Conservation (phyloP, 2,329 filamentous ascomycete species). For the Scopulariopsis brevicaulis region DNA sequence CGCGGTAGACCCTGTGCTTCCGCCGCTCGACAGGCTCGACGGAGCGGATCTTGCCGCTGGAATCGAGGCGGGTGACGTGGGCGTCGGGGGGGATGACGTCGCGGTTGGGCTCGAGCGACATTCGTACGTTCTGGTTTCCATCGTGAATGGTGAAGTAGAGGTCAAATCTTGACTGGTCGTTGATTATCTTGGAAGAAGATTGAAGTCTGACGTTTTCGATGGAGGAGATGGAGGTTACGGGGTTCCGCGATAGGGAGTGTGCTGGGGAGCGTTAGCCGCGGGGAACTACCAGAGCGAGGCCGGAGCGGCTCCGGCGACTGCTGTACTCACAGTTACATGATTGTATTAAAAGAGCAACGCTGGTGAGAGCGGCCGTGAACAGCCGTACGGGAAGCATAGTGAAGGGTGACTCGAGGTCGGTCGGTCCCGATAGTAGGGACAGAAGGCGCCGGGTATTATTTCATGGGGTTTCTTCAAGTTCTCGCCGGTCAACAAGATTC, state of each 20-base stretch:
- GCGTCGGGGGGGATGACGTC: slow-evolving; percentile 74
- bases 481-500: not conserved
- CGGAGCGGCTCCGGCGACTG: not conserved
- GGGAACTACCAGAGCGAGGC: not conserved
- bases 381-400: slow-evolving; percentile 21
- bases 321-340: slow-evolving; percentile 17
- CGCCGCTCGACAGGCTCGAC: slow-evolving; percentile 61
- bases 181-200: slow-evolving; percentile 66
- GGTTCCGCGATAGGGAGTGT: slow-evolving; percentile 64
- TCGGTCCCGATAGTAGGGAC: not conserved
- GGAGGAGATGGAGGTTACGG: slow-evolving; percentile 61
- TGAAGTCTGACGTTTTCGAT: slow-evolving; percentile 68
- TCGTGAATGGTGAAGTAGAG: slow-evolving; percentile 67
- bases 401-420: not conserved
- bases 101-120: slow-evolving; percentile 80
- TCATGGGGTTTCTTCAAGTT: not conserved
- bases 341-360: slow-evolving; percentile 17
- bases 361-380: slow-evolving; percentile 17
- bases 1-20: slow-evolving; percentile 76
- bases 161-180: slow-evolving; percentile 75
- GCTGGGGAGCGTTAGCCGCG: slow-evolving; percentile 26
- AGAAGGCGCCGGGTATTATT: not conserved
- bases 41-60: slow-evolving; percentile 56
- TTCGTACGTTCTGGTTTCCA: slow-evolving; percentile 57
- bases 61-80: slow-evolving; percentile 57